Percentiles rank a stretch among this genome's conserved stretches.
Conservation (phyloP, 2,329 filamentous ascomycete genomes). For the Colletotrichum sp. region DNA sequence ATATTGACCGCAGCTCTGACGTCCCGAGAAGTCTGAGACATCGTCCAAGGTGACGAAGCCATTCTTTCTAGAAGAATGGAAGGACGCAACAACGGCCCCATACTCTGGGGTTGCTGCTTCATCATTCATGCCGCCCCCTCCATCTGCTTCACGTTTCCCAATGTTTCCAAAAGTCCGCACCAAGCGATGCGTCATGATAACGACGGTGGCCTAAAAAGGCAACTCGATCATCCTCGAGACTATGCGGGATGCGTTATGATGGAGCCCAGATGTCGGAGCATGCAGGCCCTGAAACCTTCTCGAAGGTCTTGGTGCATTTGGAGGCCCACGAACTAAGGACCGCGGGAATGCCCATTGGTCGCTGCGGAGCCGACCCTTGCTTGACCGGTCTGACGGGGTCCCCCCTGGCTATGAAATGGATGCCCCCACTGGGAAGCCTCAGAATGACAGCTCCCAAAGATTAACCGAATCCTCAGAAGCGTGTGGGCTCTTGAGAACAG, state of each 20-base stretch:
- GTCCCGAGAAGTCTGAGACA: not conserved
- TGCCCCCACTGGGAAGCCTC: conserved; percentile 9
- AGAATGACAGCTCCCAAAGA: conserved; percentile 10
- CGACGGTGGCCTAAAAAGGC: conserved; percentile 2
- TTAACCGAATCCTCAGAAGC: conserved; percentile 3
- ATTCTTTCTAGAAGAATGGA: conserved; percentile 17
- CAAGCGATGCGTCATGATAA: conserved; percentile 16
- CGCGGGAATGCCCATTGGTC: conserved; percentile 22
- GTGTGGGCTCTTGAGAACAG: not conserved
- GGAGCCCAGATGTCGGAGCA: not conserved
- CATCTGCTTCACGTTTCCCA: conserved; percentile 14
- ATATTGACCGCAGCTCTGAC: not conserved
- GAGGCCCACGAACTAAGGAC: conserved; percentile 14
- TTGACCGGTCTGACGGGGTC: not conserved
- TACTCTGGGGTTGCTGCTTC: not conserved
- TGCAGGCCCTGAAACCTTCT: conserved; percentile 25
- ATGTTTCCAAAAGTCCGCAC: conserved; percentile 9
- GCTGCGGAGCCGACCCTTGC: not conserved
- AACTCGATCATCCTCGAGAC: conserved; percentile 17
- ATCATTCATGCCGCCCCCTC: not conserved
- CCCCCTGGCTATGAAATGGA: not conserved
- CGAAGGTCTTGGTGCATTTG: conserved; percentile 14
- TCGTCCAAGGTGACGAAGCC: not conserved
- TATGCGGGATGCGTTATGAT: conserved; percentile 14
- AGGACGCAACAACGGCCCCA: not conserved